A percentile compares a stretch with the other conserved stretches of the same genome.
These are phyloP conservation scores for Pneumocystis oryctolagi DNA, from an alignment of 1,139 yeast species.

Conservation along the genomic window DNA sequence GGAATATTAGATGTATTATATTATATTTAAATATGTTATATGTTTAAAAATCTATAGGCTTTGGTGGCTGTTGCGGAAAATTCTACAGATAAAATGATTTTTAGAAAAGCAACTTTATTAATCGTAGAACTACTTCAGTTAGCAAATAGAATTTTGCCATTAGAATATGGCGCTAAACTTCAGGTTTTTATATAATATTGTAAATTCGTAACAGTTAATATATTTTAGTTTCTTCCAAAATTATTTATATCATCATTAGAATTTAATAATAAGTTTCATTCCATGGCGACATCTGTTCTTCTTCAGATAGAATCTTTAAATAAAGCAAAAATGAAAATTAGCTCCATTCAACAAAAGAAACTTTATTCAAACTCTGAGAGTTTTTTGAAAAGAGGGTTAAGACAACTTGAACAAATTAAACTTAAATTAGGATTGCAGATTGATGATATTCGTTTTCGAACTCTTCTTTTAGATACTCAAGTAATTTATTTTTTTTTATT, in stretches of 20 bases:
- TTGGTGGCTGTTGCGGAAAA: slow-evolving; percentile 37
- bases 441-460: slow-evolving; percentile 59
- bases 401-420: slow-evolving; percentile 30
- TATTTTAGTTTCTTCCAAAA: slow-evolving; percentile 19
- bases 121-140: slow-evolving; percentile 47
- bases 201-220: neutral
- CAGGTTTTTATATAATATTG: slow-evolving; percentile 11
- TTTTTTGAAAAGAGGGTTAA: slow-evolving; percentile 20
- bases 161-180: slow-evolving; percentile 19
- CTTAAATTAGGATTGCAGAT: slow-evolving; percentile 37
- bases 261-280: slow-evolving; percentile 15
- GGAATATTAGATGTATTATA: slow-evolving; percentile 32
- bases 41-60: slow-evolving; percentile 14
- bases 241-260: slow-evolving; percentile 22
- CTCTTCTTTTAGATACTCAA: slow-evolving; percentile 49
- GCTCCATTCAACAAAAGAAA: neutral
- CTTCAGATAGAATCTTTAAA: slow-evolving; percentile 30
- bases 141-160: slow-evolving; percentile 41
- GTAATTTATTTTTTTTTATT: slow-evolving; percentile 28
- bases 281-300: slow-evolving; percentile 22
- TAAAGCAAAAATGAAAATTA: slow-evolving; percentile 6
- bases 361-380: neutral
- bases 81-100: slow-evolving; percentile 32
- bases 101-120: slow-evolving; percentile 48
- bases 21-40: neutral